A percentile compares a stretch with the other conserved stretches of the same genome.
phyloP scores from a whole-genome alignment of 2,329 filamentous ascomycete genomes.

The Eutypa lata region DNA sequence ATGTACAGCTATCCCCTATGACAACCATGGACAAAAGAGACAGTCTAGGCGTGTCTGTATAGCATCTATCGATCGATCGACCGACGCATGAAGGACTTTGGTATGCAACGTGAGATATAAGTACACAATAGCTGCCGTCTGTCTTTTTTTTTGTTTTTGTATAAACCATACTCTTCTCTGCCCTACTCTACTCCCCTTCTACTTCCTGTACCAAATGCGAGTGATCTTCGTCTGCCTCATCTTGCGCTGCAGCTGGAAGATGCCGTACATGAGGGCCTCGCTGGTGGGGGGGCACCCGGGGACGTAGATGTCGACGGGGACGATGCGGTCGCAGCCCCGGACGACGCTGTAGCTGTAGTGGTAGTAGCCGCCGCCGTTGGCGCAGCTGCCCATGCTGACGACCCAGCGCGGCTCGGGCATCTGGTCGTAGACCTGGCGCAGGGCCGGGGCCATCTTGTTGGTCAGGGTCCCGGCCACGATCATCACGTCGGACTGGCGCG shows the following conservation, averaged over 20 bases:
- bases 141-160: not conserved
- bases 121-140: not conserved
- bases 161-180: conserved; percentile 1
- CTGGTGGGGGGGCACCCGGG: conserved; percentile 66
- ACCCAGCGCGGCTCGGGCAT: conserved; percentile 93
- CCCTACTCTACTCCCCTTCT: conserved; percentile 13
- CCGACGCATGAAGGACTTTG: too few relatives aligned
- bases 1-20: not conserved
- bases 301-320: conserved; percentile 78
- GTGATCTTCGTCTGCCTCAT: conserved; percentile 60
- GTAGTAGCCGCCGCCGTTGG: conserved; percentile 83
- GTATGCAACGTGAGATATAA: not conserved
- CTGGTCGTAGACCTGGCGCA: conserved; percentile 91
- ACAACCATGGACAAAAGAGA: not conserved
- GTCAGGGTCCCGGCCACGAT: conserved; percentile 90
- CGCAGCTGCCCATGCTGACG: conserved; percentile 77
- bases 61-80: too few relatives aligned
- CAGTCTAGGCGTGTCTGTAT: too few relatives aligned
- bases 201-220: conserved; percentile 58
- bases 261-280: conserved; percentile 64
- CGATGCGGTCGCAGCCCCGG: conserved; percentile 71
- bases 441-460: conserved; percentile 92
- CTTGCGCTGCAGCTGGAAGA: conserved; percentile 76
- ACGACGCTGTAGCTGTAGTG: conserved; percentile 81
- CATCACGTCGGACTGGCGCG: conserved; percentile 87